Conservation (phyloP, 192 early-diverging fungal genomes). For the Nowakowskiella sp. region DNA sequence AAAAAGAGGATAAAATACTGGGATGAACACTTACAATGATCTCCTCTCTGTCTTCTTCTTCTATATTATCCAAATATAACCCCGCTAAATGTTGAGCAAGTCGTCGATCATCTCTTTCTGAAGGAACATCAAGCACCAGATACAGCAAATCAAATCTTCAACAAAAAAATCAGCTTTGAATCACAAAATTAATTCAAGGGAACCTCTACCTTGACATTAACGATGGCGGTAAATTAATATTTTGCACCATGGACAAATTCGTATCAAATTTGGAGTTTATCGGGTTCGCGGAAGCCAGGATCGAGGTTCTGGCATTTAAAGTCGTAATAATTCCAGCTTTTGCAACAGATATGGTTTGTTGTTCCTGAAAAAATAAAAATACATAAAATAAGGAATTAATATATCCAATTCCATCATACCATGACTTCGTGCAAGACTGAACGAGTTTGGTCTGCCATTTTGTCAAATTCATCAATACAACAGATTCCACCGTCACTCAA, state of each 20-base stretch:
- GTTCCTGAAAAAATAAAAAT: conserved; percentile 54
- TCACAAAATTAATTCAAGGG: conserved; percentile 2
- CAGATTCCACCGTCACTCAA: conserved; percentile 93
- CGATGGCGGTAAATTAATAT: conserved; percentile 86
- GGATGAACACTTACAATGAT: conserved; percentile 32
- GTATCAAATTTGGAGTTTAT: conserved; percentile 83
- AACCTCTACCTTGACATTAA: conserved; percentile 71
- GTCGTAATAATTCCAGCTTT: conserved; percentile 99
- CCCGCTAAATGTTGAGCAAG: conserved; percentile 83
- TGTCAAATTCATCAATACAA: conserved; percentile 99
- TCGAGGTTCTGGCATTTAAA: conserved; percentile 91
- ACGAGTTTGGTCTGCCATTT: conserved; percentile 90
- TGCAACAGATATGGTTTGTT: conserved; percentile 95
- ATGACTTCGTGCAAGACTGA: conserved; percentile 97
- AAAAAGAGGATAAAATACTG: conserved; percentile 5
- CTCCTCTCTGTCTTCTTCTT: conserved; percentile 13
- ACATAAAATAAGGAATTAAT: conserved; percentile 7
- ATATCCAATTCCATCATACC: conserved; percentile 32
- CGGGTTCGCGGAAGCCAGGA: conserved; percentile 91
- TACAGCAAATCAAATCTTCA: conserved; percentile 84
- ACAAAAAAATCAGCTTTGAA: neutral
- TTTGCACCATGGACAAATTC: conserved; percentile 72
- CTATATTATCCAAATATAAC: conserved; percentile 69
- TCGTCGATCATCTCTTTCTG: conserved; percentile 76
- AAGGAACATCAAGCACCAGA: conserved; percentile 81